A percentile compares a stretch with the other conserved stretches of the same genome.
phyloP scores from a whole-genome alignment of 805 yeast species.

The Grigorovia humatica region DNA sequence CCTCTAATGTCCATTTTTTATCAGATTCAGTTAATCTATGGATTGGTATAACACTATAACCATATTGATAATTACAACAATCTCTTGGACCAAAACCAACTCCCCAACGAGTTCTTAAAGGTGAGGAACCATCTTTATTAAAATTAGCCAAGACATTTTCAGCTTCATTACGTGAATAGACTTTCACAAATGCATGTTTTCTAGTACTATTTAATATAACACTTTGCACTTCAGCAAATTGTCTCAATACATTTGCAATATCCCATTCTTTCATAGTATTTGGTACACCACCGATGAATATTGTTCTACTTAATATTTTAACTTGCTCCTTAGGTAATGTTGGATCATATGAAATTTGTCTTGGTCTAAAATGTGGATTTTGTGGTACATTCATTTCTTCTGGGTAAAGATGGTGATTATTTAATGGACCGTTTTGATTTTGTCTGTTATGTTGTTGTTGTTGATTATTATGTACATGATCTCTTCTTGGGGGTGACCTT shows the following conservation, averaged over 20 bases:
- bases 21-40: slow-evolving; percentile 90
- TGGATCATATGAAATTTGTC: slow-evolving; percentile 59
- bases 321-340: slow-evolving; percentile 67
- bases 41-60: slow-evolving; percentile 79
- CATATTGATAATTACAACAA: slow-evolving; percentile 90
- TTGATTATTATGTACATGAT: slow-evolving; percentile 2
- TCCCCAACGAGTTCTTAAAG: slow-evolving; percentile 90
- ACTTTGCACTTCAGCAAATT: slow-evolving; percentile 86
- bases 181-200: slow-evolving; percentile 93
- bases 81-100: slow-evolving; percentile 99
- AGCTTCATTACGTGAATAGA: slow-evolving; percentile 85
- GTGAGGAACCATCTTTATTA: slow-evolving; percentile 52
- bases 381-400: slow-evolving; percentile 60
- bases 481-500: slow-evolving; percentile 34
- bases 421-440: slow-evolving; percentile 11
- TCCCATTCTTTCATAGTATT: slow-evolving; percentile 67
- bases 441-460: not conserved
- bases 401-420: slow-evolving; percentile 28
- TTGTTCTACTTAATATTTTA: slow-evolving; percentile 78
- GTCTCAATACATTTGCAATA: slow-evolving; percentile 60
- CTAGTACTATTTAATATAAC: slow-evolving; percentile 79
- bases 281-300: slow-evolving; percentile 92
- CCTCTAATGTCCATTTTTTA: slow-evolving; percentile 73
- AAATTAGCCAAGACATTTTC: slow-evolving; percentile 68
- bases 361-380: slow-evolving; percentile 68